These are phyloP conservation scores for Primulina eburnea DNA, from an alignment of 257 asterid species.

Conservation along the genomic window DNA sequence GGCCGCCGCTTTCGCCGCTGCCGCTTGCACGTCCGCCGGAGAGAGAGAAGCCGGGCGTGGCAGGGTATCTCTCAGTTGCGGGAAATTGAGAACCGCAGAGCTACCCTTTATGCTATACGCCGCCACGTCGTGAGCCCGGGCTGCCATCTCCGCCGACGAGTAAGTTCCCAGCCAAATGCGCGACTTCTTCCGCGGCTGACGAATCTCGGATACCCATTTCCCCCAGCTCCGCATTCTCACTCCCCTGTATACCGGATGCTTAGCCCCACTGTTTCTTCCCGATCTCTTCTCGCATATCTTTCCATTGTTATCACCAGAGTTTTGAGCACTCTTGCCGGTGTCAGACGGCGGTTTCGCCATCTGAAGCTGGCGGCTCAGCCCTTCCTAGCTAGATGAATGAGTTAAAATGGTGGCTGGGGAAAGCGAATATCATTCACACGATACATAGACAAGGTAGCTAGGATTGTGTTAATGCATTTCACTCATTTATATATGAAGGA, in stretches of 20 bases:
- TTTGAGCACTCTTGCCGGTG: neutral
- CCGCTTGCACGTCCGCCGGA: slow-evolving; percentile 60
- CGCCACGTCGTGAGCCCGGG: slow-evolving; percentile 77
- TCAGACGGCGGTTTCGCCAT: neutral
- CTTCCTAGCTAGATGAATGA: neutral
- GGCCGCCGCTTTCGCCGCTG: slow-evolving; percentile 75
- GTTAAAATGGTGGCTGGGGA: neutral
- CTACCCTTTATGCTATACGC: slow-evolving; percentile 53
- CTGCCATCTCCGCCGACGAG: slow-evolving; percentile 72
- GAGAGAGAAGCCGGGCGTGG: slow-evolving; percentile 58
- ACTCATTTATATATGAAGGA: too few relatives aligned
- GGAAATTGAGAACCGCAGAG: slow-evolving; percentile 56
- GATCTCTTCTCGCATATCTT: slow-evolving; percentile 14
- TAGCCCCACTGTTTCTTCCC: slow-evolving; percentile 27
- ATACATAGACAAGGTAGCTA: neutral
- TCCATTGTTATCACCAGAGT: neutral
- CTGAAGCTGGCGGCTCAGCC: neutral
- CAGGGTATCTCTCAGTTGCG: slow-evolving; percentile 43
- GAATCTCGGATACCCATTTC: slow-evolving; percentile 76
- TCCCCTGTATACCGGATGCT: slow-evolving; percentile 61
- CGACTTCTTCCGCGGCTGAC: slow-evolving; percentile 63
- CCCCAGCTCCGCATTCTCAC: slow-evolving; percentile 82
- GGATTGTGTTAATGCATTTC: neutral
- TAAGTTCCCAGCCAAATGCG: slow-evolving; percentile 80
- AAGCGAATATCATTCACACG: neutral